Conservation (phyloP, 1,284 basidiomycete species). For the Taiwanofungus camphoratus region DNA sequence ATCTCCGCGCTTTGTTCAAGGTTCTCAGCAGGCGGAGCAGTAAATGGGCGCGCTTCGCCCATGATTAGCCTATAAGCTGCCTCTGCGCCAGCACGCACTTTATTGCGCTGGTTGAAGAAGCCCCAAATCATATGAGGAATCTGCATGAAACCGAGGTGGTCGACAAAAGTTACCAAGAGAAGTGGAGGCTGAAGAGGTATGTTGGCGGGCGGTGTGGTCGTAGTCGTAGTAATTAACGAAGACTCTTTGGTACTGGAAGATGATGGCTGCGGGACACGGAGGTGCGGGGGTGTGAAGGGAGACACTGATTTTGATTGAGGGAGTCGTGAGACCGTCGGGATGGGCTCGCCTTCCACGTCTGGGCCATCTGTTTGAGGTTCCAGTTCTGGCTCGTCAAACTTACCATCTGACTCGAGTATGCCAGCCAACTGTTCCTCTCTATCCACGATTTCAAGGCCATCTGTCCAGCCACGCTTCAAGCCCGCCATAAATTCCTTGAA, state of each 20-base stretch:
- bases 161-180: constrained; percentile 82
- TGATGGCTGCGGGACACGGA: constrained; percentile 17
- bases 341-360: constrained; percentile 31
- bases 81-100: constrained; percentile 76
- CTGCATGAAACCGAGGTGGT: constrained; percentile 82
- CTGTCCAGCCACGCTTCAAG: constrained; percentile 82
- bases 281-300: constrained; percentile 29
- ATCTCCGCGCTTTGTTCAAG: constrained; percentile 8
- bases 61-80: constrained; percentile 75
- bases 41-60: constrained; percentile 60
- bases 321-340: constrained; percentile 36
- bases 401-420: constrained; percentile 65
- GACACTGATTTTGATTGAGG: constrained; percentile 39
- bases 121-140: constrained; percentile 88
- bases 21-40: constrained; percentile 23
- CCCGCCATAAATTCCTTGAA: constrained; percentile 95
- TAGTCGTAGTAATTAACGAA: constrained; percentile 25
- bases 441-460: constrained; percentile 64
- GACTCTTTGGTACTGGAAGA: constrained; percentile 16
- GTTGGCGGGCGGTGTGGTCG: constrained; percentile 44
- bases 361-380: constrained; percentile 19
- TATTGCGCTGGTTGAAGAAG: constrained; percentile 88
- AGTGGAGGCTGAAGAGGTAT: constrained; percentile 82
- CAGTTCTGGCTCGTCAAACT: constrained; percentile 65
- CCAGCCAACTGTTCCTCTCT: constrained; percentile 72